Conservation (phyloP, 257 asterid species). For the Nicotiana knightiana region DNA sequence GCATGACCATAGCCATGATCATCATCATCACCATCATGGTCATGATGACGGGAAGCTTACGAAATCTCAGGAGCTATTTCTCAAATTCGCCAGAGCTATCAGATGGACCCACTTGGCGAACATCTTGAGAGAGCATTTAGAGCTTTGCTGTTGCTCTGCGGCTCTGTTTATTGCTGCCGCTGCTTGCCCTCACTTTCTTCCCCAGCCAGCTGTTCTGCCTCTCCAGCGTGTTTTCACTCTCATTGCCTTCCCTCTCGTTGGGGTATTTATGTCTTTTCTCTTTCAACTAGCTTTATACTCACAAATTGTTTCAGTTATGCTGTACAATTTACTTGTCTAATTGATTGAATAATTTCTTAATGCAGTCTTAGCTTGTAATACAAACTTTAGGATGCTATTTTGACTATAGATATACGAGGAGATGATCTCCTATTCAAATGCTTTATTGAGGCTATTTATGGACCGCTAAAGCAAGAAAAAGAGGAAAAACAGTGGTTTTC, state of each 20-base stretch:
- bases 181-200: conserved; percentile 67
- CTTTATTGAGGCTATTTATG: neutral
- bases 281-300: neutral
- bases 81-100: conserved; percentile 48
- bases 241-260: conserved; percentile 89
- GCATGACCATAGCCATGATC: conserved; percentile 23
- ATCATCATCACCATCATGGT: conserved; percentile 18
- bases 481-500: neutral
- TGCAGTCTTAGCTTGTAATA: neutral
- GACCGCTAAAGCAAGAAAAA: neutral
- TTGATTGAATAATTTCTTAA: neutral
- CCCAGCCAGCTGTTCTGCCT: conserved; percentile 47
- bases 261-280: conserved; percentile 44
- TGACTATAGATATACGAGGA: neutral
- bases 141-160: conserved; percentile 79
- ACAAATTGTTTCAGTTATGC: neutral
- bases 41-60: conserved; percentile 43
- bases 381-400: neutral
- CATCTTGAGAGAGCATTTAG: conserved; percentile 72
- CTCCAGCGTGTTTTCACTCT: conserved; percentile 52
- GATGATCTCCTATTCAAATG: neutral
- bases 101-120: conserved; percentile 71
- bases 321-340: neutral
- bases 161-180: conserved; percentile 72
- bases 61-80: conserved; percentile 52